Evolutionary conservation across 2,329 filamentous ascomycete species (phyloP).

Genomic region (Bisporella sp.): DNA sequence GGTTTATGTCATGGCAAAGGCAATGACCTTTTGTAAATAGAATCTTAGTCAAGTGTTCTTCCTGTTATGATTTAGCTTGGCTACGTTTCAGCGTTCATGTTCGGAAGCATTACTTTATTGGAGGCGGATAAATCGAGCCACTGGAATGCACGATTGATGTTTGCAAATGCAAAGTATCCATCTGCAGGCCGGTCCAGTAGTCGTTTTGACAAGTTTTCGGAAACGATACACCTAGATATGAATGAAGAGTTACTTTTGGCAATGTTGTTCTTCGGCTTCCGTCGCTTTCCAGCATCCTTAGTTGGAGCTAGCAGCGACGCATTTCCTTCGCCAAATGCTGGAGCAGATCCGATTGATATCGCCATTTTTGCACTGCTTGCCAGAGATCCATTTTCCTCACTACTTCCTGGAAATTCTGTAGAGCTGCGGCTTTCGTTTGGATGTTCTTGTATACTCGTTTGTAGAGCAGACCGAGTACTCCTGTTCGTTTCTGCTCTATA

Average conservation of each 20-base stretch:
- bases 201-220: constrained; percentile 73
- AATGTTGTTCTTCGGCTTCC: constrained; percentile 97
- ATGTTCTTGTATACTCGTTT: constrained; percentile 52
- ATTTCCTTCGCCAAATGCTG: constrained; percentile 83
- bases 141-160: constrained; percentile 91
- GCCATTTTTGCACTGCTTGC: constrained; percentile 34
- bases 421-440: constrained; percentile 54
- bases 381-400: constrained; percentile 43
- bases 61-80: constrained; percentile 38
- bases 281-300: constrained; percentile 72
- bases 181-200: constrained; percentile 71
- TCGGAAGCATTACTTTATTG: constrained; percentile 45
- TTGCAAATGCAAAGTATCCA: constrained; percentile 85
- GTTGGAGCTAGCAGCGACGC: constrained; percentile 56
- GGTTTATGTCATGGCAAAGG: constrained; percentile 88
- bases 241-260: constrained; percentile 98
- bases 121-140: constrained; percentile 86
- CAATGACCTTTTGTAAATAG: constrained; percentile 95
- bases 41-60: constrained; percentile 91
- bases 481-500: constrained; percentile 47
- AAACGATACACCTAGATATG: constrained; percentile 90
- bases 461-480: constrained; percentile 38
- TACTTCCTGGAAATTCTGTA: constrained; percentile 51
- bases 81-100: background rate
- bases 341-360: constrained; percentile 34